A percentile compares a stretch with the other conserved stretches of the same genome.
These are phyloP conservation scores for Rhizopogon roseolus DNA, from an alignment of 768 basidiomycete genomes.

Conservation along the genomic window DNA sequence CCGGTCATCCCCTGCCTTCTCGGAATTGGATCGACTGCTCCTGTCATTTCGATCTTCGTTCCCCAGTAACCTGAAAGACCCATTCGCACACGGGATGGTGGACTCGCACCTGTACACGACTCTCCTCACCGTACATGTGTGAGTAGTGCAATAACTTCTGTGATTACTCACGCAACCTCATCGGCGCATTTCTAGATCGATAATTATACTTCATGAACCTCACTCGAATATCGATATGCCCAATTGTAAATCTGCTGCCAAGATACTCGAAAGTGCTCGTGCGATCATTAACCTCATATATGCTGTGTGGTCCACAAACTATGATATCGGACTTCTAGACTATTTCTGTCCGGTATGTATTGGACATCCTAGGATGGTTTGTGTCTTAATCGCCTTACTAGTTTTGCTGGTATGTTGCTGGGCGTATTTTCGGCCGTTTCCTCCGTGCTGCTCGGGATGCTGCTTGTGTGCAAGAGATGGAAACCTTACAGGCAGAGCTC, in stretches of 20 bases:
- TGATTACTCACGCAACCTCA: constrained; percentile 22
- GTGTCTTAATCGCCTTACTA: constrained; percentile 16
- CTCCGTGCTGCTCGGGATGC: constrained; percentile 58
- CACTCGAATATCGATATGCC: constrained; percentile 57
- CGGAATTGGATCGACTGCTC: constrained; percentile 56
- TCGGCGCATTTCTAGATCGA: constrained; percentile 39
- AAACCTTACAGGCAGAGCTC: constrained; percentile 56
- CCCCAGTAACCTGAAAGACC: constrained; percentile 49
- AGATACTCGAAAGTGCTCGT: constrained; percentile 62
- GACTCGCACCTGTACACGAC: constrained; percentile 54
- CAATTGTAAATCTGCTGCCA: constrained; percentile 65
- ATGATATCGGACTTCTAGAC: constrained; percentile 65
- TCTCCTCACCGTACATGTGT: constrained; percentile 28
- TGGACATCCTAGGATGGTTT: background rate
- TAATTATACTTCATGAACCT: constrained; percentile 71
- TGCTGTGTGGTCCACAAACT: constrained; percentile 63
- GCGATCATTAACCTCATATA: constrained; percentile 65
- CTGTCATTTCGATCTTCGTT: constrained; percentile 55
- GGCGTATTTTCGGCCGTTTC: constrained; percentile 63
- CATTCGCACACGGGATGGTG: constrained; percentile 46
- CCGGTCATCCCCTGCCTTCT: constrained; percentile 57
- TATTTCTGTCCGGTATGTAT: constrained; percentile 59
- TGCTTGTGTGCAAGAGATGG: constrained; percentile 51
- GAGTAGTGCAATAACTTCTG: constrained; percentile 7
- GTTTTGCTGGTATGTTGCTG: constrained; percentile 70